phyloP scores from a whole-genome alignment of 2,329 filamentous ascomycete genomes.

The Neurospora sp. region DNA sequence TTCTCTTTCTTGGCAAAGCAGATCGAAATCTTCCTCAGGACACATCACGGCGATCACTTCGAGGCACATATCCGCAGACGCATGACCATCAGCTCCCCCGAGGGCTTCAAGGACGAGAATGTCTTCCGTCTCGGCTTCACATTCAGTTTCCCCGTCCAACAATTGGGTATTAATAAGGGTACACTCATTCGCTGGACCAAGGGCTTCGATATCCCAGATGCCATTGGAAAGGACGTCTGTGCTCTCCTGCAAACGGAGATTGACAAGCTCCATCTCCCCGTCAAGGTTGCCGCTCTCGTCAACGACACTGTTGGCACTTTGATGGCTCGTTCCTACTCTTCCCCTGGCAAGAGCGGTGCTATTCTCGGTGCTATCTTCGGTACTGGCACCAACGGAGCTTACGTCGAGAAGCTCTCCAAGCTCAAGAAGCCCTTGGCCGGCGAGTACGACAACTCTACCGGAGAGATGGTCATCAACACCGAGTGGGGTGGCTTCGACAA shows the following conservation, averaged over 20 bases:
- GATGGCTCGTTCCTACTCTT: slow-evolving; percentile 95
- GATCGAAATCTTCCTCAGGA: slow-evolving; percentile 77
- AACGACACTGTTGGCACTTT: slow-evolving; percentile 97
- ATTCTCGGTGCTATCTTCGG: slow-evolving; percentile 95
- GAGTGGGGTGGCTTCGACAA: slow-evolving; percentile 99
- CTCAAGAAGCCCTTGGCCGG: slow-evolving; percentile 67
- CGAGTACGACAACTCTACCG: slow-evolving; percentile 68
- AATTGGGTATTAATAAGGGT: slow-evolving; percentile 90
- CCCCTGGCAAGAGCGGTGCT: slow-evolving; percentile 75
- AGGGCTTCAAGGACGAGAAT: slow-evolving; percentile 58
- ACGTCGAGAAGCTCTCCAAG: slow-evolving; percentile 82
- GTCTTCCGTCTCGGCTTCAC: slow-evolving; percentile 96
- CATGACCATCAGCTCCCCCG: slow-evolving; percentile 46
- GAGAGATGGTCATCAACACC: slow-evolving; percentile 95
- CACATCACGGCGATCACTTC: slow-evolving; percentile 84
- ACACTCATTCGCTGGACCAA: slow-evolving; percentile 96
- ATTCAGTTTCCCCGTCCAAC: slow-evolving; percentile 93
- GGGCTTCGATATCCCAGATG: slow-evolving; percentile 94
- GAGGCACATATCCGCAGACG: slow-evolving; percentile 57
- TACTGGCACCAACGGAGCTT: slow-evolving; percentile 94
- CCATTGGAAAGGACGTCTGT: slow-evolving; percentile 90
- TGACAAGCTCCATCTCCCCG: slow-evolving; percentile 73
- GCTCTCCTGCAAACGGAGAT: slow-evolving; percentile 81
- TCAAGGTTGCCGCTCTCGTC: slow-evolving; percentile 89
- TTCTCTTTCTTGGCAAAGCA: slow-evolving; percentile 90